Evolutionary conservation across 139 green algal genomes (phyloP).

Genomic region (Pleodorina starrii): DNA sequence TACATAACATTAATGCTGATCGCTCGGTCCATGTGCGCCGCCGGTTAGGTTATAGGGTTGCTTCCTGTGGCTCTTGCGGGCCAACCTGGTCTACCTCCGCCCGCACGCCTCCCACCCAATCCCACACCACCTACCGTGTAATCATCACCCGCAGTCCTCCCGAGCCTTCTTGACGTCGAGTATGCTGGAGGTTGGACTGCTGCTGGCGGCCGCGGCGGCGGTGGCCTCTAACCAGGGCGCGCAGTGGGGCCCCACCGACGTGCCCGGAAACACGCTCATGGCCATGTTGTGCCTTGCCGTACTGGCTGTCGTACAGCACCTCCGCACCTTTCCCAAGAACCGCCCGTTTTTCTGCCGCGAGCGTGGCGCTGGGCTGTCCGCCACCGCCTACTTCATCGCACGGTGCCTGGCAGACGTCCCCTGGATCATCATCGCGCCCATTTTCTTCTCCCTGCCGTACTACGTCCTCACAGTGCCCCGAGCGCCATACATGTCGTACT

Average conservation of each 20-base stretch:
- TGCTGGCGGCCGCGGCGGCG: slow-evolving; percentile 2
- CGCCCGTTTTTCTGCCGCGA: slow-evolving; percentile 42
- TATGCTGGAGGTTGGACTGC: slow-evolving; percentile 2
- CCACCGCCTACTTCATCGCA: slow-evolving; percentile 51
- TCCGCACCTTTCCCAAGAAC: background rate
- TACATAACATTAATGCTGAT: background rate
- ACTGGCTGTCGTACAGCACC: slow-evolving; percentile 40
- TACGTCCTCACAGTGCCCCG: slow-evolving; percentile 59
- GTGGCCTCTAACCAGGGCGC: slow-evolving; percentile 12
- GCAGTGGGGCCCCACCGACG: background rate
- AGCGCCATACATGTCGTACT: slow-evolving; percentile 40
- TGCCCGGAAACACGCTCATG: slow-evolving; percentile 20
- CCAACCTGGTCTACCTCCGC: background rate
- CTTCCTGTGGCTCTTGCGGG: background rate
- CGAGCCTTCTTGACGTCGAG: background rate
- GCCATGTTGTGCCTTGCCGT: slow-evolving; percentile 26
- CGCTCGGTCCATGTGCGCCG: background rate
- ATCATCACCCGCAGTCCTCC: background rate
- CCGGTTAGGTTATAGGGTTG: background rate
- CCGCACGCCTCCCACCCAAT: background rate
- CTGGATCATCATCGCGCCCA: slow-evolving; percentile 53
- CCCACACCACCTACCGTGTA: background rate
- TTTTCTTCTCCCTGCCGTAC: slow-evolving; percentile 49
- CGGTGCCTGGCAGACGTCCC: slow-evolving; percentile 49
- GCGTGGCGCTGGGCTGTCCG: slow-evolving; percentile 36